Conservation (phyloP, 2,329 filamentous ascomycete species). For the Colletotrichum limetticola region DNA sequence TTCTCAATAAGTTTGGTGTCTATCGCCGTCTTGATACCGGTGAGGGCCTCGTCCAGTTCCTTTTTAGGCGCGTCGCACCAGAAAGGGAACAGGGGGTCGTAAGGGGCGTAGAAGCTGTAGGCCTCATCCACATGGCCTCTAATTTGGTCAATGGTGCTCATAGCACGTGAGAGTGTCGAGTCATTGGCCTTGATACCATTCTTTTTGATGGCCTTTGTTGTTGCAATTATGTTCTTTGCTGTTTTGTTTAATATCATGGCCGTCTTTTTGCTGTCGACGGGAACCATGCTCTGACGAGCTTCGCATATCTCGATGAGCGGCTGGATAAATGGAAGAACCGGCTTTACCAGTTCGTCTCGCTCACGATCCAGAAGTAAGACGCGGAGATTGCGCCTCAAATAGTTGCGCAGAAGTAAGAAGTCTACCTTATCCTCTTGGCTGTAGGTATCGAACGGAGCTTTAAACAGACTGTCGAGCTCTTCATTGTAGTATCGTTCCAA, state of each 20-base stretch:
- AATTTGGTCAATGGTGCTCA: slow-evolving; percentile 54
- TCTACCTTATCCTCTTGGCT: slow-evolving; percentile 59
- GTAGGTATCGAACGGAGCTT: slow-evolving; percentile 41
- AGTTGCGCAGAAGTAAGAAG: slow-evolving; percentile 61
- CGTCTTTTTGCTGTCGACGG: slow-evolving; percentile 53
- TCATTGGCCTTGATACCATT: slow-evolving; percentile 40
- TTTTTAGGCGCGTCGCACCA: slow-evolving; percentile 61
- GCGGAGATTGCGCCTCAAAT: slow-evolving; percentile 46
- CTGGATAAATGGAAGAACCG: slow-evolving; percentile 56
- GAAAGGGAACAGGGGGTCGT: slow-evolving; percentile 68
- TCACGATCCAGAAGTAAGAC: slow-evolving; percentile 39
- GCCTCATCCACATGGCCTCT: slow-evolving; percentile 56
- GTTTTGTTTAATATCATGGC: slow-evolving; percentile 54
- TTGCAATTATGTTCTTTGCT: slow-evolving; percentile 44
- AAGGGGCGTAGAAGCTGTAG: slow-evolving; percentile 62
- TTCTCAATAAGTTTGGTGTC: slow-evolving; percentile 46
- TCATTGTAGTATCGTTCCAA: slow-evolving; percentile 53
- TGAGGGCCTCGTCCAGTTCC: slow-evolving; percentile 49
- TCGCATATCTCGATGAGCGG: slow-evolving; percentile 58
- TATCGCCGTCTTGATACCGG: slow-evolving; percentile 49
- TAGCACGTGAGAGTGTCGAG: slow-evolving; percentile 36
- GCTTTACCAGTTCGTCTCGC: slow-evolving; percentile 49
- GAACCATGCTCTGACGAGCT: slow-evolving; percentile 55
- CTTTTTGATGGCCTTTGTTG: slow-evolving; percentile 47
- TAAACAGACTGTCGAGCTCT: slow-evolving; percentile 48